Base-by-base conservation (phyloP, 768 basidiomycete species). In the Naematelia encephala region DNA sequence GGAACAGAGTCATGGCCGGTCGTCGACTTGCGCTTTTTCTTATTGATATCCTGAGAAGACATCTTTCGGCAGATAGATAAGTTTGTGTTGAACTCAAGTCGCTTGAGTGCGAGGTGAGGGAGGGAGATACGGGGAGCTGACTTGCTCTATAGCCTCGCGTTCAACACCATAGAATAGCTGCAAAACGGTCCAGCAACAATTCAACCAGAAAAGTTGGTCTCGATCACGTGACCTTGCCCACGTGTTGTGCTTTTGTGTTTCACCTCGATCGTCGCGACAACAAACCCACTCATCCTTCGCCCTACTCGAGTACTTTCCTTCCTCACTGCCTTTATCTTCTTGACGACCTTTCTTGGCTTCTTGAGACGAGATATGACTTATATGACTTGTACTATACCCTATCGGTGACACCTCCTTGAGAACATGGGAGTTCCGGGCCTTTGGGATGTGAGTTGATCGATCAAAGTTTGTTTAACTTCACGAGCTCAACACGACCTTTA, bases 371-470 rank as follows among this genome's bases (percentile, higher is more conserved):
- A 5, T 39, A n/a, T 39, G n/a, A n/a, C n/a, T n/a, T n/a, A n/a
- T n/a, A 50, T 50, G 27, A 22, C 48, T 27, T 50, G 8, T 39
- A 39, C 34, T 8, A 39, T 39, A 16, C 34, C 8, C 8, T 8
- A 8, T 39, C 16, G 16, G 34, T 16, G 34, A 39, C 34, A 39
- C 25, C 13, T 19, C 21, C 46, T 42, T 46, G 51, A 4, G 3
- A 42, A 22, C 27, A 79, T 79, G 79, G 79, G 79, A 50, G 77
- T 80, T 4, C 67, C 76, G 10, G 77, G 77, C 25, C 58, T 80
- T 11, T 80, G 79, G 79, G 78, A 79, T 56, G 78, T 79, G 60
- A 67, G 75, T 63, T 30, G 26, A 10, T 12, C 27, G 3, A 25
- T 21, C 39, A 13, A n/a, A 29, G 3, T 30, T 14, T 47, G 19